Evolutionary conservation across 106 monocot genomes (phyloP).

Genomic region (Alisma plantagoaquatica): DNA sequence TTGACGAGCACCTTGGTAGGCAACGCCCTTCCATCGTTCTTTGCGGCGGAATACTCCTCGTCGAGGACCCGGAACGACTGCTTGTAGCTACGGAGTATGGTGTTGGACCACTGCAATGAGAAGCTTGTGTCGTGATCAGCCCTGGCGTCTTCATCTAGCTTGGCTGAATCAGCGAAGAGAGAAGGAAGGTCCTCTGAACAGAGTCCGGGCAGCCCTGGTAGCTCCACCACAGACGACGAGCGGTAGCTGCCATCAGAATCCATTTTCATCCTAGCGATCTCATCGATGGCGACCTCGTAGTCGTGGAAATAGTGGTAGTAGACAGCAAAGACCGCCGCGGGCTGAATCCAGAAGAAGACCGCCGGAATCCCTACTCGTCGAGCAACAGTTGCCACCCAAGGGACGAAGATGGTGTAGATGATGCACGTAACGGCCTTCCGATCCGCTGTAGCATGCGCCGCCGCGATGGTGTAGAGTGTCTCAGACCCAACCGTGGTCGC

Average conservation of each 20-base stretch:
- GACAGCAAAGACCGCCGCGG: constrained; percentile 11
- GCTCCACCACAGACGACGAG: constrained; percentile 1
- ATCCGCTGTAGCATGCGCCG: background rate
- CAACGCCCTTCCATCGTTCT: background rate
- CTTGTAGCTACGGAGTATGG: background rate
- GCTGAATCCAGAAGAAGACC: constrained; percentile 14
- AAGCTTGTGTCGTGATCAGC: no score
- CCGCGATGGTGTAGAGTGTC: constrained; percentile 1
- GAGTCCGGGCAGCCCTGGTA: constrained; percentile 32
- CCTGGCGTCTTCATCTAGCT: background rate
- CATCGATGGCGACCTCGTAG: constrained; percentile 4
- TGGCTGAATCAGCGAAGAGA: background rate
- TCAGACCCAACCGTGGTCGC: no score
- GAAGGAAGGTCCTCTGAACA: constrained; percentile 32
- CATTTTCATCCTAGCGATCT: no score
- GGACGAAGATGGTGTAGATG: constrained; percentile 14
- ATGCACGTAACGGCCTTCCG: constrained; percentile 12
- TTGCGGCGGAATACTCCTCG: no score
- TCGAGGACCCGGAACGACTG: background rate
- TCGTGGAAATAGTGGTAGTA: constrained; percentile 21
- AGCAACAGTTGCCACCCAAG: constrained; percentile 12
- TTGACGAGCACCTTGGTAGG: constrained; percentile 33
- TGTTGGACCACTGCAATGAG: no score
- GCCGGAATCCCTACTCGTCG: constrained; percentile 5
- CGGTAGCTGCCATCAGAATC: constrained; percentile 6